Conservation (phyloP, 352 stramenopile genomes). For the Pythium myriotylum region DNA sequence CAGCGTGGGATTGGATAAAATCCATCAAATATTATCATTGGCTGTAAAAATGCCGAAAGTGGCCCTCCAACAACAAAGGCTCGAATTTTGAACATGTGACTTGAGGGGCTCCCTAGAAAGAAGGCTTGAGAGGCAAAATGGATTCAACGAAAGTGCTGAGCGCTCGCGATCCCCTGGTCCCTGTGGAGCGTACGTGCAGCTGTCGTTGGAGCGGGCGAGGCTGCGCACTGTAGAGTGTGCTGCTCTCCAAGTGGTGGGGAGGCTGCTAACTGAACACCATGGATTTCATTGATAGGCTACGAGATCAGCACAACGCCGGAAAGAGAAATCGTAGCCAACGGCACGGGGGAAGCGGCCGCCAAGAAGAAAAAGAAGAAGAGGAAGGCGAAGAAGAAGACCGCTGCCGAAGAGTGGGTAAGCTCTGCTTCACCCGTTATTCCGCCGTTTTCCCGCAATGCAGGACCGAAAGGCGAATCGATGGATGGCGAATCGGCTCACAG, state of each 20-base stretch:
- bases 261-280: conserved; percentile 6
- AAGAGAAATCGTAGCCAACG: background rate
- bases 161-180: conserved; percentile 2
- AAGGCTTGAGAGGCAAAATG: conserved; percentile 12
- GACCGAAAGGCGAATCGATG: conserved; percentile 32
- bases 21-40: no score
- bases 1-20: conserved; percentile 11
- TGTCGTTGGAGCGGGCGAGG: no score
- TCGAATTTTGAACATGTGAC: conserved; percentile 25
- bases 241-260: background rate
- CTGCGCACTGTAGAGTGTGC: conserved; percentile 2
- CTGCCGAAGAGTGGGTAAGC: background rate
- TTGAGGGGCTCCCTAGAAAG: conserved; percentile 9
- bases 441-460: conserved; percentile 23
- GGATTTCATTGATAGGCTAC: background rate
- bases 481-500: conserved; percentile 33
- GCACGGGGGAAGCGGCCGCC: conserved; percentile 1
- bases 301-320: conserved; percentile 6
- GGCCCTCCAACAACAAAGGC: conserved; percentile 3
- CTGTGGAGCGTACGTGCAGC: conserved; percentile 5
- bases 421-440: background rate
- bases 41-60: background rate
- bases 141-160: conserved; percentile 14
- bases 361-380: conserved; percentile 37
- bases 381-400: conserved; percentile 28